A percentile compares a stretch with the other conserved stretches of the same genome.
phyloP scores from a whole-genome alignment of 2,329 filamentous ascomycete genomes.

The Elsinoe fawcettii region DNA sequence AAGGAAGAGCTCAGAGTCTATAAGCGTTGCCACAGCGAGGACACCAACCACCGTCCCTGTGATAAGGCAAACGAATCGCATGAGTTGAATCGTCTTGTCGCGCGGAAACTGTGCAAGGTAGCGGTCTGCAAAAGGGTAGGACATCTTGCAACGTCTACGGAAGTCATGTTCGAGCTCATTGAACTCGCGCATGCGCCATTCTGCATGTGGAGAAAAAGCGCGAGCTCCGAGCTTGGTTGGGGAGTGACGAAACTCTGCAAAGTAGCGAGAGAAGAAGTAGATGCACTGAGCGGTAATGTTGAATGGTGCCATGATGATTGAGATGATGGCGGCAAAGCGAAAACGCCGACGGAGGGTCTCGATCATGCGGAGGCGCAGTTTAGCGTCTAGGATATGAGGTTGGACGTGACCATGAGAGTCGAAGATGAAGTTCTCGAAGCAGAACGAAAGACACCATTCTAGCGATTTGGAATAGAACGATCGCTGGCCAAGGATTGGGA shows the following conservation, averaged over 20 bases:
- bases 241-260: constrained; percentile 95
- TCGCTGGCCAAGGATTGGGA: constrained; percentile 72
- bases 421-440: constrained; percentile 89
- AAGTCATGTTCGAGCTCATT: constrained; percentile 94
- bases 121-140: constrained; percentile 81
- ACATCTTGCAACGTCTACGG: constrained; percentile 83
- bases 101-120: constrained; percentile 97
- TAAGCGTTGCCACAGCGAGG: constrained; percentile 71
- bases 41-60: constrained; percentile 80
- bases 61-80: constrained; percentile 78
- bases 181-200: constrained; percentile 98
- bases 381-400: constrained; percentile 75
- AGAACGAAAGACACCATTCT: constrained; percentile 85
- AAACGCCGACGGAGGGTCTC: constrained; percentile 70
- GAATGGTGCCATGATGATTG: constrained; percentile 78
- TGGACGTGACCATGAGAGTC: constrained; percentile 81
- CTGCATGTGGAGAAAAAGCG: constrained; percentile 83
- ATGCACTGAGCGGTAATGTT: constrained; percentile 79
- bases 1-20: constrained; percentile 85
- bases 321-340: constrained; percentile 74
- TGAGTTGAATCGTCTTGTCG: constrained; percentile 79
- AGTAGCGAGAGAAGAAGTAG: constrained; percentile 90
- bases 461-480: constrained; percentile 84
- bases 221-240: constrained; percentile 79
- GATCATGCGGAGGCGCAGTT: constrained; percentile 70